Evolutionary conservation across 2,329 filamentous ascomycete species (phyloP).

Genomic region (Calycina herbarum): DNA sequence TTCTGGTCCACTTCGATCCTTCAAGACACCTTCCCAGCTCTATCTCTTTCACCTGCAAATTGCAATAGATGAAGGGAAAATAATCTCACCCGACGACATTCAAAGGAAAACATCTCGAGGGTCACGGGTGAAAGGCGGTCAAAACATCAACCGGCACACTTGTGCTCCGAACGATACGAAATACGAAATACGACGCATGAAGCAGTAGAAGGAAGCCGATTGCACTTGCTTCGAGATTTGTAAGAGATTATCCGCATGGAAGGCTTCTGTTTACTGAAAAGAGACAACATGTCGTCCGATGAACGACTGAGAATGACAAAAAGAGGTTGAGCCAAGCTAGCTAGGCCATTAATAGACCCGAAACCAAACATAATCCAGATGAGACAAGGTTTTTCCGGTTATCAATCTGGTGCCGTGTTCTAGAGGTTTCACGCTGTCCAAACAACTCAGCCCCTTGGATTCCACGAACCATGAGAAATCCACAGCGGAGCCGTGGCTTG

Average conservation of each 20-base stretch:
- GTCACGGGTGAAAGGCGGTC: neutral
- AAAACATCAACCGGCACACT: slow-evolving; percentile 2
- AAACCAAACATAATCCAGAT: slow-evolving; percentile 10
- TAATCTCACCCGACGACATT: neutral
- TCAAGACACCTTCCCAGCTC: neutral
- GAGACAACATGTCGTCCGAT: slow-evolving; percentile 1
- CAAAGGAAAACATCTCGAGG: neutral
- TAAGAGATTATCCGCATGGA: neutral
- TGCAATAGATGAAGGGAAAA: neutral
- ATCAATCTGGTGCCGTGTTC: neutral
- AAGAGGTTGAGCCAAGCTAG: neutral
- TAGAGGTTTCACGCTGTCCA: neutral
- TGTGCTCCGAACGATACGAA: neutral
- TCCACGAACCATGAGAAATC: slow-evolving; percentile 6
- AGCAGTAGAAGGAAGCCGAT: neutral
- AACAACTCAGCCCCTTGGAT: neutral
- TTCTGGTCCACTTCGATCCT: neutral
- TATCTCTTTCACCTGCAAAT: neutral
- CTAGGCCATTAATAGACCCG: slow-evolving; percentile 9
- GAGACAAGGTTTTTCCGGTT: slow-evolving; percentile 10
- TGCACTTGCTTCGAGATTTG: neutral
- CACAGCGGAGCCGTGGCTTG: neutral
- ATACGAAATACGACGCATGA: slow-evolving; percentile 7
- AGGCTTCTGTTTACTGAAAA: neutral
- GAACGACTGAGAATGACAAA: slow-evolving; percentile 2